Conservation (phyloP, 108 stramenopile genomes). For the Nitzschia inconspicua region DNA sequence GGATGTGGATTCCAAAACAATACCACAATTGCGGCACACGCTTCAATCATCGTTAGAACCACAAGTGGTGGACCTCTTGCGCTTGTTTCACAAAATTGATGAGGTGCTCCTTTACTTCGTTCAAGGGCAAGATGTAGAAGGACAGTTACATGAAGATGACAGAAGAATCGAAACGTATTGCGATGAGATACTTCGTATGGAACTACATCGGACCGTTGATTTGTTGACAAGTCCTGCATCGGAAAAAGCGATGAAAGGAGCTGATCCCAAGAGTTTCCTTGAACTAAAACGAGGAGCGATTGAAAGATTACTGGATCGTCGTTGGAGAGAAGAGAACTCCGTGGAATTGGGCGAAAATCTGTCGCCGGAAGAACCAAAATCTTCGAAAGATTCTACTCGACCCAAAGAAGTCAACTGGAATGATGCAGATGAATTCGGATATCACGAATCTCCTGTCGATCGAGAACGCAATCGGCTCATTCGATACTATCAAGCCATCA, state of each 20-base stretch:
- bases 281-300: slow-evolving; percentile 54
- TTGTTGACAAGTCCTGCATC: slow-evolving; percentile 8
- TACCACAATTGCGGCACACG: slow-evolving; percentile 50
- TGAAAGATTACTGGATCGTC: slow-evolving; percentile 28
- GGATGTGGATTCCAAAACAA: slow-evolving; percentile 47
- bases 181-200: slow-evolving; percentile 16
- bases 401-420: slow-evolving; percentile 1
- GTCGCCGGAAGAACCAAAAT: not conserved
- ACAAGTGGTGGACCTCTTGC: slow-evolving; percentile 50
- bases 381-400: not conserved
- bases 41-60: slow-evolving; percentile 53
- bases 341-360: not conserved
- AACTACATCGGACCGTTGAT: slow-evolving; percentile 16
- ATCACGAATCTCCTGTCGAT: slow-evolving; percentile 21
- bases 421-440: slow-evolving; percentile 35
- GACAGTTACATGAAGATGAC: slow-evolving; percentile 23
- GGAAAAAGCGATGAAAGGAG: slow-evolving; percentile 17
- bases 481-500: slow-evolving; percentile 71
- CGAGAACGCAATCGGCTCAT: slow-evolving; percentile 40
- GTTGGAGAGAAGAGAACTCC: slow-evolving; percentile 8
- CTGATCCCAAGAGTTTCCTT: slow-evolving; percentile 37
- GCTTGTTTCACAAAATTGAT: slow-evolving; percentile 47
- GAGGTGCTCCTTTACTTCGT: slow-evolving; percentile 24
- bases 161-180: not conserved
- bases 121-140: slow-evolving; percentile 11